A percentile compares a stretch with the other conserved stretches of the same genome.
Evolutionary conservation across 2,329 filamentous ascomycete genomes (phyloP).

Genomic region (Xylariaceae sp.): DNA sequence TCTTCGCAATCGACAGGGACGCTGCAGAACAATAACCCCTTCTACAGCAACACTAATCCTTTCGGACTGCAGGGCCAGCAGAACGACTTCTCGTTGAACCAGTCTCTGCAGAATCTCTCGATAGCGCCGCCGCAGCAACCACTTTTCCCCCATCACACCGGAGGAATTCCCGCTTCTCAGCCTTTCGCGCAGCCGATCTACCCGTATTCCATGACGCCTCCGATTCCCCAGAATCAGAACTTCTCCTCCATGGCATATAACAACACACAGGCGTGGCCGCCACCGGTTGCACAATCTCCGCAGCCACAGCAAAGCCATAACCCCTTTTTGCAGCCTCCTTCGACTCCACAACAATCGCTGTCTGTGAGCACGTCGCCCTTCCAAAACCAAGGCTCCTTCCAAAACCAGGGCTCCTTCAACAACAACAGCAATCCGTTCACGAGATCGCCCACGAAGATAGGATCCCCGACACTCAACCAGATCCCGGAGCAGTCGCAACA

Average conservation of each 20-base stretch:
- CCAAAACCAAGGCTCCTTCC: constrained; percentile 19
- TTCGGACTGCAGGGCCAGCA: constrained; percentile 50
- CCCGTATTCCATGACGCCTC: constrained; percentile 36
- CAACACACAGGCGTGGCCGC: constrained; percentile 35
- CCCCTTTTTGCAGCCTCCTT: constrained; percentile 37
- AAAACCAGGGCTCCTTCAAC: constrained; percentile 19
- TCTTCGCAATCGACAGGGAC: constrained; percentile 59
- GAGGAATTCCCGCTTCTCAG: constrained; percentile 44
- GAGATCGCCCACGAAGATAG: constrained; percentile 23
- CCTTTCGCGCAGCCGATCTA: constrained; percentile 33
- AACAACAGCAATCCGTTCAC: constrained; percentile 23
- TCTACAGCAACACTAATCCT: constrained; percentile 60
- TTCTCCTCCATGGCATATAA: constrained; percentile 33
- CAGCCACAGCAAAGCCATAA: constrained; percentile 38
- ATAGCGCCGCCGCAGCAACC: constrained; percentile 50
- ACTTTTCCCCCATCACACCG: constrained; percentile 70
- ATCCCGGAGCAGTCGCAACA: constrained; percentile 30
- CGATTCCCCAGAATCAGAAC: constrained; percentile 33
- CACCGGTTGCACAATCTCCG: constrained; percentile 28
- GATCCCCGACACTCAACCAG: constrained; percentile 25
- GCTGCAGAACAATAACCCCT: constrained; percentile 50
- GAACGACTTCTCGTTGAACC: constrained; percentile 42
- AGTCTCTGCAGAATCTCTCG: constrained; percentile 69
- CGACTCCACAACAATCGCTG: constrained; percentile 21
- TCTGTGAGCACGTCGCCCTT: constrained; percentile 21